phyloP scores from a whole-genome alignment of 805 yeast species.

The Sugiyamaella qingdaonensis region DNA sequence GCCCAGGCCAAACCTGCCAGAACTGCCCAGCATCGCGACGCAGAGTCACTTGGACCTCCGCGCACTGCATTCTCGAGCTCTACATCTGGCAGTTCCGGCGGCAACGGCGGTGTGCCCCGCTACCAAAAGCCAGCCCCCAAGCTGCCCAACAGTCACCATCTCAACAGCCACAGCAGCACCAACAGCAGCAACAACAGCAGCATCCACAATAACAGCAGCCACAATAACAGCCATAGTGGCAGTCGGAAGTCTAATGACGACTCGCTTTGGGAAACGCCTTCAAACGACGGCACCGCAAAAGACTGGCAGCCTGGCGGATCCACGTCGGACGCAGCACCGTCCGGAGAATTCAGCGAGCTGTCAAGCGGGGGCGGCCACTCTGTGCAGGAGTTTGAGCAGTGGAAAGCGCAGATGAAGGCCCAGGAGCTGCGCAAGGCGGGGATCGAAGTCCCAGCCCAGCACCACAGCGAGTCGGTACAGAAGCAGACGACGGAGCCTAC shows the following conservation, averaged over 20 bases:
- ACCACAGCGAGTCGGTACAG: neutral
- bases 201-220: neutral
- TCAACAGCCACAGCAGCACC: neutral
- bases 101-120: neutral
- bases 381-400: slow-evolving; percentile 29
- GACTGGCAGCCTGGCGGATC: neutral
- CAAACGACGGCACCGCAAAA: neutral
- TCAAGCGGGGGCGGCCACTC: slow-evolving; percentile 18
- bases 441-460: slow-evolving; percentile 10
- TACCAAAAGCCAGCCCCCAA: neutral
- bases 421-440: slow-evolving; percentile 22
- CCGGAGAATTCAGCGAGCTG: neutral
- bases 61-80: slow-evolving; percentile 1
- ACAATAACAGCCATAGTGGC: neutral
- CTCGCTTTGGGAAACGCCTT: neutral
- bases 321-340: neutral
- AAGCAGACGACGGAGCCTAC: neutral
- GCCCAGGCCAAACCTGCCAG: neutral
- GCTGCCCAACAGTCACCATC: neutral
- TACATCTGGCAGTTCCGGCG: neutral
- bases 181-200: neutral
- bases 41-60: slow-evolving; percentile 3
- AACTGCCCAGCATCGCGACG: neutral
- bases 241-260: neutral
- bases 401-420: slow-evolving; percentile 31